phyloP scores from a whole-genome alignment of 495 filamentous ascomycete species.

The Paragyromitra xinjiangensis region DNA sequence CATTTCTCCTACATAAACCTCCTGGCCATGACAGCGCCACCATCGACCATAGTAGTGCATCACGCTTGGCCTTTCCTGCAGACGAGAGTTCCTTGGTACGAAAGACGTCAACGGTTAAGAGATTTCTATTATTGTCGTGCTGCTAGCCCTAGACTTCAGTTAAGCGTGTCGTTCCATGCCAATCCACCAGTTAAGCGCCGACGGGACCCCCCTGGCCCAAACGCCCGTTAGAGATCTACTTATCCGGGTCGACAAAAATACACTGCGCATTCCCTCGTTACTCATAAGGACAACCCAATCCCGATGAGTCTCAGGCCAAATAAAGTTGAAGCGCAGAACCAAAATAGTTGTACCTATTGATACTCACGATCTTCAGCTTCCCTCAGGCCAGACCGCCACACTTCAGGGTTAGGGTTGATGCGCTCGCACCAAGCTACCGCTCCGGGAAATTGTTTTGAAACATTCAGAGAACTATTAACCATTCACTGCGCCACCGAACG shows the following conservation, averaged over 20 bases:
- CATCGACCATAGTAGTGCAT: neutral
- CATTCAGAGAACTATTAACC: neutral
- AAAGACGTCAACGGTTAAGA: conserved; percentile 1
- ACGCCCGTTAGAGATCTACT: conserved; percentile 8
- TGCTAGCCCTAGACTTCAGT: conserved; percentile 2
- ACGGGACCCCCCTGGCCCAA: neutral
- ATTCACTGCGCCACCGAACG: neutral
- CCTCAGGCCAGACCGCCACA: neutral
- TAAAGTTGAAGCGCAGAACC: neutral
- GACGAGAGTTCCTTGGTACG: neutral
- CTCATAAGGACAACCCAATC: neutral
- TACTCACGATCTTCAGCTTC: neutral
- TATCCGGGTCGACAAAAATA: conserved; percentile 5
- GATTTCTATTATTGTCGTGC: conserved; percentile 12
- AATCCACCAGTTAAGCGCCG: conserved; percentile 18
- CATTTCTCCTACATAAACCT: conserved; percentile 34
- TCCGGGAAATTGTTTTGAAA: neutral
- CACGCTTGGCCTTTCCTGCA: conserved; percentile 5
- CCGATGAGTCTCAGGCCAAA: neutral
- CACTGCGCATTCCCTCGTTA: neutral
- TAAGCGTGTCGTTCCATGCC: neutral
- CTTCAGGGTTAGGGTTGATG: neutral
- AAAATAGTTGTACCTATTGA: conserved; percentile 9
- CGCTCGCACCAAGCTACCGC: neutral
- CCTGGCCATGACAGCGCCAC: conserved; percentile 9